These are phyloP conservation scores for Brettanomyces naardenensis DNA, from an alignment of 805 yeast genomes.

Conservation along the genomic window DNA sequence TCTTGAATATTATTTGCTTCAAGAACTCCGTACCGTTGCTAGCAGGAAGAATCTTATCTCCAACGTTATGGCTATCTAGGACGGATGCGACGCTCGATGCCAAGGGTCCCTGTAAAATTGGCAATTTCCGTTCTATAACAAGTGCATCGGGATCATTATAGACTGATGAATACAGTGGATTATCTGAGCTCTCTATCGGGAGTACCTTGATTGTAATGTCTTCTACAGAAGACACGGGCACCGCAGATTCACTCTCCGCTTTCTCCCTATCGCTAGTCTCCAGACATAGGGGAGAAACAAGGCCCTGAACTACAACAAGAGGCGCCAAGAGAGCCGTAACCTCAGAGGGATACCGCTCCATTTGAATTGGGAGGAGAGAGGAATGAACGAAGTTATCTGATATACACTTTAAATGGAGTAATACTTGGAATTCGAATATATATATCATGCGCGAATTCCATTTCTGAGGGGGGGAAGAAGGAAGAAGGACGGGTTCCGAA, in stretches of 20 bases:
- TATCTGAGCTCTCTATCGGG: background rate
- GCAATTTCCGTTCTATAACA: background rate
- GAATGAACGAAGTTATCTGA: no score
- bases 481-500: no score
- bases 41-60: constrained; percentile 15
- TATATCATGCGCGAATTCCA: no score
- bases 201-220: constrained; percentile 1
- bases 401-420: no score
- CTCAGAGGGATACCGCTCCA: constrained; percentile 33
- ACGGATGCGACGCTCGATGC: constrained; percentile 7
- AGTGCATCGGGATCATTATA: background rate
- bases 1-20: constrained; percentile 15
- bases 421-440: no score
- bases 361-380: no score
- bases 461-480: no score
- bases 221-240: constrained; percentile 1
- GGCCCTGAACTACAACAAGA: constrained; percentile 34
- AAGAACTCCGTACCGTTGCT: constrained; percentile 11
- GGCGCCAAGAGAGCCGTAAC: constrained; percentile 30
- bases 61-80: constrained; percentile 22
- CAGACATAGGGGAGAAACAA: constrained; percentile 15
- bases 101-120: background rate
- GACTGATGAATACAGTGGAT: background rate
- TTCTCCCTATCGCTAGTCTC: background rate
- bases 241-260: no score